Evolutionary conservation across 345 rosid genomes (phyloP).

Genomic region (Brassica napus): Da-Ae NC_063446.1:24882501-24883000

Average conservation of each 20-base stretch:
- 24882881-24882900: no score
- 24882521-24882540: not conserved
- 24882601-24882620: not conserved
- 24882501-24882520: not conserved
- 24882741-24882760: not conserved
- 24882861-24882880: no score
- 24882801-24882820: not conserved
- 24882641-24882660: not conserved
- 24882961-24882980: no score
- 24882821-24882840: no score
- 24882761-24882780: not conserved
- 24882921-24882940: no score
- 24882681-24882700: not conserved
- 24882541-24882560: not conserved
- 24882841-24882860: no score
- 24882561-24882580: not conserved
- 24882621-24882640: not conserved
- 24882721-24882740: not conserved
- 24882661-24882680: not conserved
- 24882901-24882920: no score
- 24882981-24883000: no score
- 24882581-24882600: not conserved
- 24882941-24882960: no score
- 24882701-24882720: not conserved
- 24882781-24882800: not conserved